Evolutionary conservation across 1,284 basidiomycete species (phyloP), one percentile per base, ranked within the genome.

Genomic region (Boletus smithii): DNA sequence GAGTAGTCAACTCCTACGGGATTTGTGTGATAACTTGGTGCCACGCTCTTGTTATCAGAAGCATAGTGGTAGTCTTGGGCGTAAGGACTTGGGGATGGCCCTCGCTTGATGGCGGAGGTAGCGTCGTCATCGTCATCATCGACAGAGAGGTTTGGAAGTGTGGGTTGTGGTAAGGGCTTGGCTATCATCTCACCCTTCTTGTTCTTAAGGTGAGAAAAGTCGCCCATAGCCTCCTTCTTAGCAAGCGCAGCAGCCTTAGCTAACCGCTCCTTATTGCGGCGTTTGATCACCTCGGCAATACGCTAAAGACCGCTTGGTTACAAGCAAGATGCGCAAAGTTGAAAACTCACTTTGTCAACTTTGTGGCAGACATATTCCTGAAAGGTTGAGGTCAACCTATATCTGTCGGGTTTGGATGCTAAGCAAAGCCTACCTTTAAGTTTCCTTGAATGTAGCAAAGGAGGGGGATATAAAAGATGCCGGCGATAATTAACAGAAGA

Each of bases 341-440:
- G 23, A 36, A 22, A 14, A 53, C 60, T 54, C 62, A 89, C 88
- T 81, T 97, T 97, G 73, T 98, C 95, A 46, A 97, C 92, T 73
- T 98, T 97, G 74, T 98, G 92, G 70, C 95, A 98, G 68, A 91
- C 93, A 71, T 97, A 98, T 78, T 98, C 95, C 84, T 95, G 65
- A 29, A 56, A 29, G 16, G 29, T 11, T 8, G 35, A 33, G 37
- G 51, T 63, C 44, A 46, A 42, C 33, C 26, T 42, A 46, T 27
- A 37, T 44, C 20, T 17, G 17, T 32, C n/a, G 3, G 11, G 23
- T 36, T 32, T 23, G 48, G 11, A 31, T 16, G 32, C 23, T 42
- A 45, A 39, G 38, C 1, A 14, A 48, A 23, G 5, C 67, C 53
- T 53, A 85, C 88, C 82, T 95, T 95, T 46, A 97, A 72, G 69